Evolutionary conservation across 768 basidiomycete genomes (phyloP), one percentile per base, ranked within the genome.

Genomic region (Boletellus emodensis): DNA sequence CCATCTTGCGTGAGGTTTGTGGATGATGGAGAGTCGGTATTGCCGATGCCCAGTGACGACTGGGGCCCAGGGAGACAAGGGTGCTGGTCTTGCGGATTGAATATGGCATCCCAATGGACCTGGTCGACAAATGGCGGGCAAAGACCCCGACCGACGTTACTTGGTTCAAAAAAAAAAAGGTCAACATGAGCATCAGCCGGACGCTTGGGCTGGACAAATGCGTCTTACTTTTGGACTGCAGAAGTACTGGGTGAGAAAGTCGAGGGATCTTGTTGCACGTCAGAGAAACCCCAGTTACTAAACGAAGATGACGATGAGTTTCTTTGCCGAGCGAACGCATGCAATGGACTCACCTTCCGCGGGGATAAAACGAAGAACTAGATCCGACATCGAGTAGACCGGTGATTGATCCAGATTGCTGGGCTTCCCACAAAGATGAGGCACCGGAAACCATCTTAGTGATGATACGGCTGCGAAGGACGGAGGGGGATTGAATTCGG

Each of bases 401-500:
- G n/a, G 22, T 14, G 18, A n/a, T n/a, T 15, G 38, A 18, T 7
- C 11, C 18, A 10, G 10, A 5, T 18, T 24, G 18, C 20, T 26
- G 6, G 11, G 38, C 9, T 0, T 1, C 1, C 9, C 9, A 0
- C 3, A 11, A 0, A 26, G 3, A 2, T 1, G 38, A 24, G 2
- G 13, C 24, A 2, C 1, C 28, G 12, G 40, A 9, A 3, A 0
- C 6, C 58, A 60, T 54, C 13, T 35, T 14, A 6, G 20, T 11
- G 30, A 30, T 10, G 13, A 22, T 40, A 18, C 9, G 6, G 9
- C 6, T 18, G 40, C 14, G 17, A n/a, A 10, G 17, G 1, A 10
- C 11, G 24, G 30, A 54, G 12, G 24, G 3, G 3, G 0, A 17
- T 46, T 61, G 43, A 37, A 55, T 51, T 22, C 15, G 15, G 1